Base-by-base conservation (phyloP, 1,284 basidiomycete species). In the Ustilago vetiveriae region DNA sequence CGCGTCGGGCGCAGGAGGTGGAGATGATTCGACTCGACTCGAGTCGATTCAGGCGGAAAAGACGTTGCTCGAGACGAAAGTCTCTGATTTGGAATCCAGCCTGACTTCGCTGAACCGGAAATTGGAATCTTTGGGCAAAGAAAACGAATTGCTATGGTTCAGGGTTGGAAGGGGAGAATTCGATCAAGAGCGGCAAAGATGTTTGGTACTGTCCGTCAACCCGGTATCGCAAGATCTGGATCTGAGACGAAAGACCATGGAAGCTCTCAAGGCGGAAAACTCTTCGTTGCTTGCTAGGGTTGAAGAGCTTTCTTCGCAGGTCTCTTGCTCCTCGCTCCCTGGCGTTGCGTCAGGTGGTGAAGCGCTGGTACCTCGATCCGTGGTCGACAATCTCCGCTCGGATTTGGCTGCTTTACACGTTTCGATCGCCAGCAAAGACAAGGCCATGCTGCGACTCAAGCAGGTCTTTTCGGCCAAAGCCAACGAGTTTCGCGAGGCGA, bases 401-500 rank as follows among this genome's bases (percentile, higher is more conserved):
- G 89, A 92, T 76, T 88, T 89, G 74, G 73, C 82, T 26, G 86
- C 87, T 24, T 83, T 92, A 1, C 84, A 88, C 66, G 85, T 86
- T 3, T 82, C 63, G 7, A 73, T 83, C 7, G 62, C 60, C 23
- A 63, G 85, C 14, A 84, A 89, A 76, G 90, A 92, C 78, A 93
- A 91, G 78, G 85, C 90, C 23, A 82, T 91, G 23, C 73, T 89
- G 36, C 85, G 92, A 19, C 84, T 94, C 19, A 87, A 90, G 74
- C 86, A 92, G 78, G 82, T 83, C 1, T 93, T 90, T 78, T 82
- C 85, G 0, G 87, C 88, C 30, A 94, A 92, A 81, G 88, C 88
- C 4, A 86, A 87, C 43, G 91, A 93, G 76, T 92, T 94, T 82
- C 86, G 89, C 16, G 90, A 91, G 71, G 88, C 90, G 13, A 88